Percentiles rank a stretch among this genome's conserved stretches.
Evolutionary conservation across 768 basidiomycete genomes (phyloP).

Genomic region (Glaciozyma martinii): DNA sequence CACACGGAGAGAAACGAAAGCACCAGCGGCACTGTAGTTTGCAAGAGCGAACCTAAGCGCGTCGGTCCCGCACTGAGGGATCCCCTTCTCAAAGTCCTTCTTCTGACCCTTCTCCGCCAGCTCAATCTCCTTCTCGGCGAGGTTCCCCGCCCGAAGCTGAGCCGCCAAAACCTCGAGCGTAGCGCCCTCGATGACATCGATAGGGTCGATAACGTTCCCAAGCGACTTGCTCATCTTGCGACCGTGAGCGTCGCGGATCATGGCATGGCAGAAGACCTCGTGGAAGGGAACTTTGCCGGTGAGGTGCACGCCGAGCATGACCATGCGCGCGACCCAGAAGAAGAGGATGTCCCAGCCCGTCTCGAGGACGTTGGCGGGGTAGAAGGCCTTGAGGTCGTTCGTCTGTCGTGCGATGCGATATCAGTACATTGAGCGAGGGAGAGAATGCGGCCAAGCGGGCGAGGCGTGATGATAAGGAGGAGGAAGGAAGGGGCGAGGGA

Average conservation of each 20-base stretch:
- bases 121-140: slow-evolving; percentile 82
- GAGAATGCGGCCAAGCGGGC: too few species aligned
- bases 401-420: slow-evolving; percentile 48
- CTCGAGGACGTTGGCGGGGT: slow-evolving; percentile 82
- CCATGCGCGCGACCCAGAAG: slow-evolving; percentile 99
- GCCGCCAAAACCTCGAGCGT: slow-evolving; percentile 68
- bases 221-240: slow-evolving; percentile 98
- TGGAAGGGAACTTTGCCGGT: slow-evolving; percentile 88
- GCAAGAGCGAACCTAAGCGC: slow-evolving; percentile 90
- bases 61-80: slow-evolving; percentile 96
- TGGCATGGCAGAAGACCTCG: slow-evolving; percentile 94
- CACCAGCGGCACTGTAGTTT: slow-evolving; percentile 85
- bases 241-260: slow-evolving; percentile 97
- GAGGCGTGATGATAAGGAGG: too few species aligned
- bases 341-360: slow-evolving; percentile 99
- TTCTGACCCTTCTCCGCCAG: slow-evolving; percentile 94
- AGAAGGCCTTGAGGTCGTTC: slow-evolving; percentile 65
- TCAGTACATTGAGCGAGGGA: not conserved
- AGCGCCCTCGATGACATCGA: slow-evolving; percentile 85
- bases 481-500: too few species aligned
- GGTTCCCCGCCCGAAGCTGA: slow-evolving; percentile 79
- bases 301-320: slow-evolving; percentile 75
- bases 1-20: slow-evolving; percentile 17
- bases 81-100: slow-evolving; percentile 97
- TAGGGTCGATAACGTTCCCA: slow-evolving; percentile 93